phyloP scores from a whole-genome alignment of 495 filamentous ascomycete genomes.

The Lasiosphaeria ovina region DNA sequence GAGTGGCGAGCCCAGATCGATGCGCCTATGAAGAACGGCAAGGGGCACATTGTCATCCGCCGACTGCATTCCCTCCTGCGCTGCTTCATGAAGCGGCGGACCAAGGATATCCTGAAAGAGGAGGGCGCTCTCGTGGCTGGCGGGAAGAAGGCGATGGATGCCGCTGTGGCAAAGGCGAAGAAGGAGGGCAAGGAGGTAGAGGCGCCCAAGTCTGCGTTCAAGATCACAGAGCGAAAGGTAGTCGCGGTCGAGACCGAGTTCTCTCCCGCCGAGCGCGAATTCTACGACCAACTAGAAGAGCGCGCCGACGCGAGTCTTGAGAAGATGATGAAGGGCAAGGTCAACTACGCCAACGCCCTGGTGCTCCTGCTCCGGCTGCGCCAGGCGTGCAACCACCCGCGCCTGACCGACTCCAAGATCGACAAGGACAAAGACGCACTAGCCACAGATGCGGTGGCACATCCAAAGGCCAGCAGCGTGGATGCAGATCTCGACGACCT shows the following conservation, averaged over 20 bases:
- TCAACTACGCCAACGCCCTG: slow-evolving; percentile 65
- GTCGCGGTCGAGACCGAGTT: slow-evolving; percentile 78
- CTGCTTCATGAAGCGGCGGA: slow-evolving; percentile 94
- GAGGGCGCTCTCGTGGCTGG: slow-evolving; percentile 74
- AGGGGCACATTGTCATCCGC: slow-evolving; percentile 83
- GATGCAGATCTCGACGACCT: slow-evolving; percentile 72
- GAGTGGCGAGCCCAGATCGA: slow-evolving; percentile 90
- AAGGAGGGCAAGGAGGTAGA: slow-evolving; percentile 46
- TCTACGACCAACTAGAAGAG: slow-evolving; percentile 79
- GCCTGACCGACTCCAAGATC: slow-evolving; percentile 78
- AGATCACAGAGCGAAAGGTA: slow-evolving; percentile 83
- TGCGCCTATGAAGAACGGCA: slow-evolving; percentile 76
- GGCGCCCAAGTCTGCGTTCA: slow-evolving; percentile 60
- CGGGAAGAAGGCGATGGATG: slow-evolving; percentile 50
- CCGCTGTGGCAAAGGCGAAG: slow-evolving; percentile 45
- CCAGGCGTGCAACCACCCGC: slow-evolving; percentile 92
- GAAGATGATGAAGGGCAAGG: slow-evolving; percentile 70
- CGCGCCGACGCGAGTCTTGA: slow-evolving; percentile 83
- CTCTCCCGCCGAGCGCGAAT: slow-evolving; percentile 71
- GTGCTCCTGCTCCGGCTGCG: slow-evolving; percentile 83
- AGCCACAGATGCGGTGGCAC: slow-evolving; percentile 55
- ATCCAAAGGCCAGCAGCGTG: slow-evolving; percentile 43
- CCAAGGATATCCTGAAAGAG: slow-evolving; percentile 88
- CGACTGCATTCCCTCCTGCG: slow-evolving; percentile 80
- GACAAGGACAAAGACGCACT: slow-evolving; percentile 85